Evolutionary conservation across 2,329 filamentous ascomycete genomes (phyloP), one percentile per base, ranked within the genome.

Genomic region (Botrytis porri): DNA sequence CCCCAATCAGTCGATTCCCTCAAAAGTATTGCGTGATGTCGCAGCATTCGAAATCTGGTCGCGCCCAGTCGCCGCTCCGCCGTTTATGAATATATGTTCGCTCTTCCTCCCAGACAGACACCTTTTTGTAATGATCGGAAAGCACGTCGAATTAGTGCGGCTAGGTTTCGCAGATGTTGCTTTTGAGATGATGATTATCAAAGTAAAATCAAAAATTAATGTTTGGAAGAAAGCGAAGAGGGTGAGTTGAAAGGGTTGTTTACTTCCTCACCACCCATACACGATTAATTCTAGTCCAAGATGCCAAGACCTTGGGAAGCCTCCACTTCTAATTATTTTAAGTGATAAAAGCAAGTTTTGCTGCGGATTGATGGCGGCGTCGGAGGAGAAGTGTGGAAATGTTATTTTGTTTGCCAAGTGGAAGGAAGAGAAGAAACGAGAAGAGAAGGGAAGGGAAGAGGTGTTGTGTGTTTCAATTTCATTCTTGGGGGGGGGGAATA

Each of bases 31-130:
- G 76, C 72, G 74, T 77, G 76, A 66, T 78, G 76, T 79, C 79
- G 80, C 80, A 82, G 82, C 84, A 86, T 86, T 82, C 83, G 84
- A 81, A 79, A 73, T 75, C 76, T 78, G 80, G 79, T 82, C 76
- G 83, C 84, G 84, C 83, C 83, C 84, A 86, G 84, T 84, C 84
- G 84, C 84, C 84, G 83, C 83, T 81, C 81, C 61, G n/a, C 45
- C n/a, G 51, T 72, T n/a, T 61, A 60, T 32, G 35, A 62, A 45
- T 43, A 25, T 61, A 45, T 70, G 41, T 35, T 45, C 14, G 29
- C 22, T 45, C n/a, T 59, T 59, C 29, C 61, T 59, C n/a, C 48
- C 29, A 41, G 29, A 22, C 29, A 41, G 29, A 22, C 43, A 18
- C 18, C 41, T 16, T 9, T 64, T 45, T 66, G 61, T 71, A 71